Conservation (phyloP, 768 basidiomycete genomes). For the Boletus rufocinnamomeus region DNA sequence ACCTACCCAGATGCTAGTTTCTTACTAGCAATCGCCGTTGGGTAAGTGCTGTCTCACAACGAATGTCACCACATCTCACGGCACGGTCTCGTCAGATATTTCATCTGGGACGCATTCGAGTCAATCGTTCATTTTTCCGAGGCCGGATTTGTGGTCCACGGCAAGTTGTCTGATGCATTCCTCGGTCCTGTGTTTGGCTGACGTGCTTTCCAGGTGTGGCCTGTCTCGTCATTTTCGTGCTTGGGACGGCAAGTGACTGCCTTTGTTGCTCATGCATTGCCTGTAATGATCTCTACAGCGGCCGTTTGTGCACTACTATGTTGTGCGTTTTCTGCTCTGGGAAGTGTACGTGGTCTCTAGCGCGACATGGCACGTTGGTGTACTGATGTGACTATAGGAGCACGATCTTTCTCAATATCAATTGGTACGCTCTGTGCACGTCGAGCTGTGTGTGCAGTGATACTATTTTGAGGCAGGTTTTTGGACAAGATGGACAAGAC, state of each 20-base stretch:
- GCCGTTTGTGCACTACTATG: conserved; percentile 81
- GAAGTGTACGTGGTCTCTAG: conserved; percentile 55
- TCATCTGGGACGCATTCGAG: conserved; percentile 84
- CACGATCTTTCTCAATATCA: conserved; percentile 86
- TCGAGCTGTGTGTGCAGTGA: not conserved
- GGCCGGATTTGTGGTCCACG: conserved; percentile 77
- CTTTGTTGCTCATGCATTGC: not conserved
- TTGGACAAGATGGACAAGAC: conserved; percentile 76
- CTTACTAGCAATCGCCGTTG: conserved; percentile 68
- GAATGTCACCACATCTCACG: not conserved
- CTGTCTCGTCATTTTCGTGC: conserved; percentile 64
- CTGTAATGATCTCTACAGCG: conserved; percentile 40
- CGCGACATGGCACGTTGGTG: not conserved
- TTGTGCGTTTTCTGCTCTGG: conserved; percentile 78
- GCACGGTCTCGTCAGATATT: conserved; percentile 50
- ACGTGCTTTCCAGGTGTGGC: conserved; percentile 46
- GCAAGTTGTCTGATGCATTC: conserved; percentile 35
- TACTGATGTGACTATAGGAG: conserved; percentile 44
- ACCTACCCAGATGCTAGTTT: conserved; percentile 63
- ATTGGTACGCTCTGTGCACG: conserved; percentile 56
- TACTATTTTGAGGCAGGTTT: conserved; percentile 47
- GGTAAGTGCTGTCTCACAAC: conserved; percentile 43
- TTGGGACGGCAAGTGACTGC: conserved; percentile 62
- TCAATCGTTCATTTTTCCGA: conserved; percentile 67
- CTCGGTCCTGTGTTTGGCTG: not conserved